A percentile compares a stretch with the other conserved stretches of the same genome.
phyloP scores from a whole-genome alignment of 345 rosid species.

The Eucalyptus urophylla region DNA sequence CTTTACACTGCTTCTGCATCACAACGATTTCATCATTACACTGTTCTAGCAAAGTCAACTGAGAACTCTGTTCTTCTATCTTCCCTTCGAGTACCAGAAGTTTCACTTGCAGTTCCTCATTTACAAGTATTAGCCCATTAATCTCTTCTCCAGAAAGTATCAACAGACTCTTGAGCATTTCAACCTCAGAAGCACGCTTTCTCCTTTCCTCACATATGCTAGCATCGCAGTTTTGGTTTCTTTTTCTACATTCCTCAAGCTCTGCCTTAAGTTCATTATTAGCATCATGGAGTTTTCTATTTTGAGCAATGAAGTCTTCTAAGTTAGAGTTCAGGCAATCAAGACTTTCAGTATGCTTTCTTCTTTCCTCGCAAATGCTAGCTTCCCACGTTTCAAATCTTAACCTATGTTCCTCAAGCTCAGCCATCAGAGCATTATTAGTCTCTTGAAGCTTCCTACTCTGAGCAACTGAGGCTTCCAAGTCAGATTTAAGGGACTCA shows the following conservation, averaged over 20 bases:
- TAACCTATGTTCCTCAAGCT: neutral
- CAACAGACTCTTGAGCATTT: constrained; percentile 34
- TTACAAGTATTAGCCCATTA: constrained; percentile 37
- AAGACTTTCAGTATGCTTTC: neutral
- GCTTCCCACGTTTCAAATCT: neutral
- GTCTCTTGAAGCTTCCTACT: neutral
- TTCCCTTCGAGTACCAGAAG: constrained; percentile 38
- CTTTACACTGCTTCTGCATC: constrained; percentile 40
- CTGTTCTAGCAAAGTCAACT: constrained; percentile 1
- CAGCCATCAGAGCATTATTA: neutral
- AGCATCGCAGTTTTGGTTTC: neutral
- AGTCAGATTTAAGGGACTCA: neutral
- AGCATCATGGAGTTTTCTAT: neutral
- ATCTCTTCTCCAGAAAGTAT: constrained; percentile 37
- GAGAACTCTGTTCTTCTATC: constrained; percentile 34
- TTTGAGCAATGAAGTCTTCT: neutral
- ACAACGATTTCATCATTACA: constrained; percentile 17
- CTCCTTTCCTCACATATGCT: constrained; percentile 12
- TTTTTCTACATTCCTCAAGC: neutral
- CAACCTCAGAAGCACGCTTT: constrained; percentile 31
- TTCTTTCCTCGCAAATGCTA: constrained; percentile 36
- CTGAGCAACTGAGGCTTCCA: neutral
- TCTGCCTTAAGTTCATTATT: neutral
- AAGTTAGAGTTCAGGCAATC: neutral
- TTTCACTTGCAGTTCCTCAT: constrained; percentile 49